Conservation (phyloP, 352 stramenopile genomes). For the Phytophthora melonis region DNA sequence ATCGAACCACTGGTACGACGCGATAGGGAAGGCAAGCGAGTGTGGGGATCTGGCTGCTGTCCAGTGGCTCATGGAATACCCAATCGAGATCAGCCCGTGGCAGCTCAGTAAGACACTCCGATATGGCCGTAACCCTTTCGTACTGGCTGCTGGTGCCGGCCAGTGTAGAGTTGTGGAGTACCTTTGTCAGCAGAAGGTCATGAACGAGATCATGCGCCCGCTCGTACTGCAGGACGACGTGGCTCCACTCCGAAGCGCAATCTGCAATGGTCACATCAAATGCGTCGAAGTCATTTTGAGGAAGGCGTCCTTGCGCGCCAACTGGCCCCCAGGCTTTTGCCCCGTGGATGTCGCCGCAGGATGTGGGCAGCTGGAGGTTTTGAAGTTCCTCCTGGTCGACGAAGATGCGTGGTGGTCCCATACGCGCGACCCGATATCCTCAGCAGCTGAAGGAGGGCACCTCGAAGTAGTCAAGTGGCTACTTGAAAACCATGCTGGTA, state of each 20-base stretch:
- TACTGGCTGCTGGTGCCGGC: background rate
- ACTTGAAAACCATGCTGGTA: background rate
- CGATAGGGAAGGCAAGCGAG: conserved; percentile 1
- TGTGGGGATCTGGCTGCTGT: background rate
- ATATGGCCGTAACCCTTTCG: background rate
- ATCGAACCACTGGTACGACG: conserved; percentile 3
- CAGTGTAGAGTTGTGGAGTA: background rate
- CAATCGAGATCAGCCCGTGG: background rate
- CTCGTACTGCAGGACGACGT: background rate
- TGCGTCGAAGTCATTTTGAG: background rate
- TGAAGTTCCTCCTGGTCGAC: background rate
- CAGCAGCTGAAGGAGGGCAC: background rate
- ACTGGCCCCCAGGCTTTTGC: background rate
- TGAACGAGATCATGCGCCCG: background rate
- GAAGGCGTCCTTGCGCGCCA: background rate
- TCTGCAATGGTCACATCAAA: background rate
- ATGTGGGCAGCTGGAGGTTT: background rate
- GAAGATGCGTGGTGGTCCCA: background rate
- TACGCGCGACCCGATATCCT: background rate
- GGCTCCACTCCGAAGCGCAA: background rate
- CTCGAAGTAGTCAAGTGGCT: conserved; percentile 1
- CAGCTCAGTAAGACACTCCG: background rate
- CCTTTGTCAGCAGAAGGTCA: background rate
- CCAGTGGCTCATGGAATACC: conserved; percentile 16
- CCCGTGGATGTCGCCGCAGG: background rate